Percentiles rank a stretch among this genome's conserved stretches.
Conservation (phyloP, 768 basidiomycete genomes). For the Lepiota venenata region DNA sequence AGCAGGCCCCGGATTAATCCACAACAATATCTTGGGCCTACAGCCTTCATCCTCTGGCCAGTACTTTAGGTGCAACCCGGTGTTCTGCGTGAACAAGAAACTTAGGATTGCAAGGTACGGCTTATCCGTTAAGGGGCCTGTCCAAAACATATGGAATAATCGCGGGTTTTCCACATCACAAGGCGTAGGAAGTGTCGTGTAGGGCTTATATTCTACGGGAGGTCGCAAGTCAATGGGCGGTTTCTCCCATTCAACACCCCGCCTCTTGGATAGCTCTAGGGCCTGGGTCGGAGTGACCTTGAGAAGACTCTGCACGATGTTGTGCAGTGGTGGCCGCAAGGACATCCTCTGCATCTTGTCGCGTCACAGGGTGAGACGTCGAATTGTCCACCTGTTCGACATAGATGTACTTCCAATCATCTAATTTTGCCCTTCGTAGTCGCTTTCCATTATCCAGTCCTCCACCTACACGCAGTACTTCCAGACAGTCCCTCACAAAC, state of each 20-base stretch:
- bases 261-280: slow-evolving; percentile 55
- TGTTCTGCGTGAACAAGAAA: slow-evolving; percentile 95
- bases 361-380: slow-evolving; percentile 18
- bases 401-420: slow-evolving; percentile 89
- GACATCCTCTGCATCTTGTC: slow-evolving; percentile 26
- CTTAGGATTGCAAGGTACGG: slow-evolving; percentile 94
- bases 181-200: slow-evolving; percentile 50
- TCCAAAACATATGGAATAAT: slow-evolving; percentile 99
- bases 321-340: slow-evolving; percentile 12
- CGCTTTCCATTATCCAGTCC: slow-evolving; percentile 82
- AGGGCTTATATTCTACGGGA: slow-evolving; percentile 51
- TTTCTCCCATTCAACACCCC: slow-evolving; percentile 59
- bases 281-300: slow-evolving; percentile 41
- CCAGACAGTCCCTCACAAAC: slow-evolving; percentile 98
- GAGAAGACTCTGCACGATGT: background rate
- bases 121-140: slow-evolving; percentile 97
- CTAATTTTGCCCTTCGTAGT: slow-evolving; percentile 69
- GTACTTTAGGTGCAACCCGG: slow-evolving; percentile 67
- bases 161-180: slow-evolving; percentile 87
- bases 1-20: slow-evolving; percentile 98
- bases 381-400: slow-evolving; percentile 48
- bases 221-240: slow-evolving; percentile 45
- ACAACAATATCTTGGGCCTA: slow-evolving; percentile 93
- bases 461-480: slow-evolving; percentile 87
- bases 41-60: slow-evolving; percentile 55